Base-by-base conservation (phyloP, 805 yeast genomes). In the Saturnispora diversa region DNA sequence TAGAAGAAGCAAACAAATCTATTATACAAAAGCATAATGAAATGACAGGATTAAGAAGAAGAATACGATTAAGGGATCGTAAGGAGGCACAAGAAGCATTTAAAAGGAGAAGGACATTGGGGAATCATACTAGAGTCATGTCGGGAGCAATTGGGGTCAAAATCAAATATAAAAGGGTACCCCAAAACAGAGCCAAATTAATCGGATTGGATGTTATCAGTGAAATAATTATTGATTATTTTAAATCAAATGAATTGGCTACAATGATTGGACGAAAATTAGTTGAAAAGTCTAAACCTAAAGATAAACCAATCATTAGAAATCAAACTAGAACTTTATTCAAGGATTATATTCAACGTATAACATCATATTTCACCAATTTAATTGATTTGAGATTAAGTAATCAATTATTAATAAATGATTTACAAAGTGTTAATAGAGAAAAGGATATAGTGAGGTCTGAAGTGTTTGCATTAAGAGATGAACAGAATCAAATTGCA, bases 381-480 rank as follows among this genome's bases (percentile, higher is more conserved):
- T 45, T 64, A 20, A 50, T 66, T 24, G 72, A 67, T 47, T 39
- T 61, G 5, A 55, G 59, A 39, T 42, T 67, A 31, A 50, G 60
- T 2, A 66, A 63, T 46, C 59, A 64, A 31, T 47, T 55, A 17
- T 47, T 63, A n/a, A 37, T 51, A 10, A 49, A 50, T 20, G 59
- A 63, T 27, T 47, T 66, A 17, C 43, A 50, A 8, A 54, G 52
- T 17, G 45, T 56, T 5, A 61, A 56, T 37, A 36, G 37, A 10
- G 50, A 52, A 12, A 65, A 65, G 43, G 52, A 55, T 26, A 50
- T 52, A 2, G 40, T 58, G 11, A 49, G 71, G 31, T 24, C 36
- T 5, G 42, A 55, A 10, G 54, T 67, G 4, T 58, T 55, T 40
- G 45, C 56, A 6, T 43, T 53, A 1, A 50, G 66, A 15, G 37